Evolutionary conservation across 768 basidiomycete species (phyloP), one percentile per base, ranked within the genome.

Genomic region (Macrolepiota dolichaula): DNA sequence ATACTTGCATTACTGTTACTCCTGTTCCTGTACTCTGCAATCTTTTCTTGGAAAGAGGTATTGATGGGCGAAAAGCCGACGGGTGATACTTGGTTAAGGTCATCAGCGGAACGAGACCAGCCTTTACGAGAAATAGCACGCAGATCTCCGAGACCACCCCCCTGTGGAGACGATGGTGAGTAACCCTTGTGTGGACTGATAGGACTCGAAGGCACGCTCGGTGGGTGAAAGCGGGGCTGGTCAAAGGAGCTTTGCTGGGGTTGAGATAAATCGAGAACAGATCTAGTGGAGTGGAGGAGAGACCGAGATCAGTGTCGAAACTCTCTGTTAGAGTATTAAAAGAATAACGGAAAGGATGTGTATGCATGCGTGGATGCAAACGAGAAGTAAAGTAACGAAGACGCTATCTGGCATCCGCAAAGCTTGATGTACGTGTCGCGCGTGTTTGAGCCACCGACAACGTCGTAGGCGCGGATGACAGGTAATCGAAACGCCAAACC

Each of bases 71-170:
- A 70, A 59, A 75, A 71, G 25, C 66, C 63, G 50, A 63, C 57
- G 0, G 73, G 65, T 0, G 78, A 77, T 52, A 85, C 73, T 69
- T 82, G 85, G 66, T 84, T 81, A 54, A 93, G 80, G 70, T 94
- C 91, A 68, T 93, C 91, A 22, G 85, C 90, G 5, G 89, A 92
- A 69, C 78, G 85, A 25, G 90, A 91, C 91, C 91, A 93, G 12
- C 80, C 81, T 69, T 85, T 88, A 66, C 85, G 81, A 0, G 89
- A 88, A 10, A 91, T 84, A 52, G 71, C 75, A 47, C 88, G 85
- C 52, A 92, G 78, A 72, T 92, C 91, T 3, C 89, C 89, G 4
- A 83, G 76, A 17, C 77, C 78, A 3, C 40, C 40, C 1, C 74
- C 74, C 12, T 72, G 42, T 44, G 46, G 35, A 6, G 65, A 63